A percentile compares a stretch with the other conserved stretches of the same genome.
Conservation (phyloP, 345 rosid genomes). For the Nasturtium officinale region DNA sequence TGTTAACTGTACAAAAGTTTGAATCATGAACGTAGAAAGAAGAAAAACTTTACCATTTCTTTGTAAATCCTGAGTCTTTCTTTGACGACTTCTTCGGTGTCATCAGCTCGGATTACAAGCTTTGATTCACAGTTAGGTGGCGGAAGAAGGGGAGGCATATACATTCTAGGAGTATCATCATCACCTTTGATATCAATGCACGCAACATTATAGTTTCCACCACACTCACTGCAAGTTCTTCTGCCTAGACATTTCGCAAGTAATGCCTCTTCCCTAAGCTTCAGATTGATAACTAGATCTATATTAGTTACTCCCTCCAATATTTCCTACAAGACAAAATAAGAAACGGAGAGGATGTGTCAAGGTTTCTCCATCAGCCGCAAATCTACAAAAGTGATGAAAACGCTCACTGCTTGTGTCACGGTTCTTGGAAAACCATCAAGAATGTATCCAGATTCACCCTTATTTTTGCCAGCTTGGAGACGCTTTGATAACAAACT, state of each 20-base stretch:
- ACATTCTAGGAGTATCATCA: constrained; percentile 75
- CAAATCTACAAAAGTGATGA: background rate
- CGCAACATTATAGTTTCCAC: constrained; percentile 87
- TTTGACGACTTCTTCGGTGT: constrained; percentile 87
- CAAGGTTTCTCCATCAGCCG: background rate
- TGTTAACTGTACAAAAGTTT: background rate
- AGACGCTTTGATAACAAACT: constrained; percentile 79
- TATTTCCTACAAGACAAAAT: constrained; percentile 64
- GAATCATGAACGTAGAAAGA: background rate
- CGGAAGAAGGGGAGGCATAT: constrained; percentile 95
- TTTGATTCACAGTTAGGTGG: constrained; percentile 82
- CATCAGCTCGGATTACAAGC: constrained; percentile 88
- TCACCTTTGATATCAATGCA: constrained; percentile 82
- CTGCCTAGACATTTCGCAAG: constrained; percentile 96
- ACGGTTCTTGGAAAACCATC: constrained; percentile 98
- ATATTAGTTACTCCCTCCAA: constrained; percentile 82
- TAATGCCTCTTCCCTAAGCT: constrained; percentile 86
- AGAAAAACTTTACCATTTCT: constrained; percentile 54
- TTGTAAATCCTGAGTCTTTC: constrained; percentile 79
- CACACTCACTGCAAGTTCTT: constrained; percentile 89
- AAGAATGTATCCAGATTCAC: constrained; percentile 92
- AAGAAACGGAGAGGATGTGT: background rate
- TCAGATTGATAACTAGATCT: constrained; percentile 80
- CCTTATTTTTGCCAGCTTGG: constrained; percentile 67
- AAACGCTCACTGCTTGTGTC: constrained; percentile 81